Percentiles rank a stretch among this genome's conserved stretches.
phyloP scores from a whole-genome alignment of 306 rosid species.

The Malus sieversii region DNA sequence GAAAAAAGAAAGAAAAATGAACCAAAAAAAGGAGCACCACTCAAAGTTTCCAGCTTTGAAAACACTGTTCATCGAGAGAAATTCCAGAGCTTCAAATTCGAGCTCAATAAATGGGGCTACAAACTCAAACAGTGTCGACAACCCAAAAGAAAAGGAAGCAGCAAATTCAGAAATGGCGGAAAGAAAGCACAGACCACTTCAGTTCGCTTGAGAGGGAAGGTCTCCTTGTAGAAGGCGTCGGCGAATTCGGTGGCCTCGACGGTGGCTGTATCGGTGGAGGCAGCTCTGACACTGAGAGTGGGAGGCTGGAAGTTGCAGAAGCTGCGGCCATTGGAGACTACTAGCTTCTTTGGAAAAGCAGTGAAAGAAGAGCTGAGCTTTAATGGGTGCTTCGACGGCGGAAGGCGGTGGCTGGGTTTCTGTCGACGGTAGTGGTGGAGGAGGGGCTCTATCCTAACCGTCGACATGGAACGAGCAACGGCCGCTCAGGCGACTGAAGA shows the following conservation, averaged over 20 bases:
- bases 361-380: constrained; percentile 23
- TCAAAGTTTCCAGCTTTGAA: not conserved
- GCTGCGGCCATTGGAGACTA: constrained; percentile 22
- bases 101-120: not conserved
- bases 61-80: not conserved
- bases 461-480: constrained; percentile 38
- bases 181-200: constrained; percentile 43
- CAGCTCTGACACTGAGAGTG: constrained; percentile 24
- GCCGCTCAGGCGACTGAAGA: not conserved
- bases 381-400: constrained; percentile 24
- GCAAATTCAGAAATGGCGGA: not conserved
- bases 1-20: not conserved
- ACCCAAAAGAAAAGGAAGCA: not conserved
- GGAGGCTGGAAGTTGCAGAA: constrained; percentile 41
- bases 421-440: constrained; percentile 18
- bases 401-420: not conserved
- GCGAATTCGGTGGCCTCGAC: constrained; percentile 36
- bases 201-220: constrained; percentile 45
- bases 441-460: constrained; percentile 37
- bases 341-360: constrained; percentile 28
- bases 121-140: not conserved
- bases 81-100: not conserved
- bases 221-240: constrained; percentile 32
- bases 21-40: not conserved
- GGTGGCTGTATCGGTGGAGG: constrained; percentile 32